These are phyloP conservation scores for Trametes maxima DNA, from an alignment of 768 basidiomycete species.

Conservation along the genomic window DNA sequence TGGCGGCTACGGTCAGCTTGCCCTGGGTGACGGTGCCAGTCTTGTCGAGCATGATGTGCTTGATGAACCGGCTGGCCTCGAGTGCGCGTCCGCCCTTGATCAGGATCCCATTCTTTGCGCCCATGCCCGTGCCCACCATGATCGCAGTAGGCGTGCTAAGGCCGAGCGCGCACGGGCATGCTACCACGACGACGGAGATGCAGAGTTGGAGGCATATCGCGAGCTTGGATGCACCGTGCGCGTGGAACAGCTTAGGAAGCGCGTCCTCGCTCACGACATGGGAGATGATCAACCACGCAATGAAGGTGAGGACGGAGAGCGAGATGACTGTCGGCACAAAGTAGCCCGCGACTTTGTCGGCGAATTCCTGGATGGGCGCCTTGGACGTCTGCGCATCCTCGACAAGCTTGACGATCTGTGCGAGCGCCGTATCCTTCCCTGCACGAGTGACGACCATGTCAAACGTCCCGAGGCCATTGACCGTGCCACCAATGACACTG, in stretches of 20 bases:
- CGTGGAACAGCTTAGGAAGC: slow-evolving; percentile 84
- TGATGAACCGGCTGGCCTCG: slow-evolving; percentile 85
- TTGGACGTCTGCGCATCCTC: slow-evolving; percentile 98
- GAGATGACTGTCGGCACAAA: slow-evolving; percentile 93
- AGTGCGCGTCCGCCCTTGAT: slow-evolving; percentile 97
- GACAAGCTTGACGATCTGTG: slow-evolving; percentile 95
- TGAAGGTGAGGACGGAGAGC: slow-evolving; percentile 79
- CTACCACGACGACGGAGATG: slow-evolving; percentile 97
- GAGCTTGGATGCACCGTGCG: slow-evolving; percentile 80
- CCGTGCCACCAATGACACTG: slow-evolving; percentile 91
- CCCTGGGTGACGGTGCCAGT: slow-evolving; percentile 97
- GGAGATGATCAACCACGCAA: slow-evolving; percentile 80
- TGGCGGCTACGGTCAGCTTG: slow-evolving; percentile 79
- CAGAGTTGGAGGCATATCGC: slow-evolving; percentile 95
- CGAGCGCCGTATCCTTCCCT: slow-evolving; percentile 93
- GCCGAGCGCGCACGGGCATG: slow-evolving; percentile 96
- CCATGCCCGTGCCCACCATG: slow-evolving; percentile 98
- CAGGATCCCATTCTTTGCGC: slow-evolving; percentile 94
- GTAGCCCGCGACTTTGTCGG: slow-evolving; percentile 90
- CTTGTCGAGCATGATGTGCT: slow-evolving; percentile 90
- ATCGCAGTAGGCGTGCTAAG: slow-evolving; percentile 97
- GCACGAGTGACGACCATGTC: slow-evolving; percentile 96
- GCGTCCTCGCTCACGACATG: slow-evolving; percentile 52
- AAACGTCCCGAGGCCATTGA: slow-evolving; percentile 96
- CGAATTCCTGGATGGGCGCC: slow-evolving; percentile 97